Conservation (phyloP, 352 stramenopile species). For the Nothophytophthora sp. region DNA sequence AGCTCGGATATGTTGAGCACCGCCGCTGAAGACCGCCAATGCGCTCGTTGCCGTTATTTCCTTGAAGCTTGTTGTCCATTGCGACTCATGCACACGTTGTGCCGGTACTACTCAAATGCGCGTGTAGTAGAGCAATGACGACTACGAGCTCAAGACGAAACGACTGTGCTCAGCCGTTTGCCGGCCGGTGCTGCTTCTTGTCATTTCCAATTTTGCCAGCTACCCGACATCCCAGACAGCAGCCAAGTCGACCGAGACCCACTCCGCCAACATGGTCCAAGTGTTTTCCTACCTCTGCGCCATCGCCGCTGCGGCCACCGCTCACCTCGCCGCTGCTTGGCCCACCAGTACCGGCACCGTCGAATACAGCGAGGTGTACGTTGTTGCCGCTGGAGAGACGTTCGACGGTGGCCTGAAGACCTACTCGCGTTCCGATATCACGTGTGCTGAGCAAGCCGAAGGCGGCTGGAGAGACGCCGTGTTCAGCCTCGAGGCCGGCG, state of each 20-base stretch:
- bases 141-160: neutral
- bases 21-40: constrained; percentile 7
- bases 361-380: constrained; percentile 29
- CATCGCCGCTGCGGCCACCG: constrained; percentile 7
- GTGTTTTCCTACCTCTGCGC: constrained; percentile 15
- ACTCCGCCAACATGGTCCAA: constrained; percentile 17
- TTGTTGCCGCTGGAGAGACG: constrained; percentile 27
- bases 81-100: neutral
- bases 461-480: constrained; percentile 22
- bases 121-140: neutral
- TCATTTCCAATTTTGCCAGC: constrained; percentile 21
- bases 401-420: constrained; percentile 38
- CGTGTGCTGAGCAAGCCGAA: constrained; percentile 27
- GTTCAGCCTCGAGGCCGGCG: constrained; percentile 35
- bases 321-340: constrained; percentile 17
- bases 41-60: constrained; percentile 1
- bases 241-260: constrained; percentile 1
- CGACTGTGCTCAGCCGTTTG: too few species aligned
- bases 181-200: neutral
- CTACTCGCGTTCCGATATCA: constrained; percentile 42
- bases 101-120: neutral
- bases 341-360: constrained; percentile 29
- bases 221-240: constrained; percentile 2
- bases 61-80: constrained; percentile 1
- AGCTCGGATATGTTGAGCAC: constrained; percentile 17